phyloP scores from a whole-genome alignment of 2,329 filamentous ascomycete genomes.

The Didymella glomerata region DNA sequence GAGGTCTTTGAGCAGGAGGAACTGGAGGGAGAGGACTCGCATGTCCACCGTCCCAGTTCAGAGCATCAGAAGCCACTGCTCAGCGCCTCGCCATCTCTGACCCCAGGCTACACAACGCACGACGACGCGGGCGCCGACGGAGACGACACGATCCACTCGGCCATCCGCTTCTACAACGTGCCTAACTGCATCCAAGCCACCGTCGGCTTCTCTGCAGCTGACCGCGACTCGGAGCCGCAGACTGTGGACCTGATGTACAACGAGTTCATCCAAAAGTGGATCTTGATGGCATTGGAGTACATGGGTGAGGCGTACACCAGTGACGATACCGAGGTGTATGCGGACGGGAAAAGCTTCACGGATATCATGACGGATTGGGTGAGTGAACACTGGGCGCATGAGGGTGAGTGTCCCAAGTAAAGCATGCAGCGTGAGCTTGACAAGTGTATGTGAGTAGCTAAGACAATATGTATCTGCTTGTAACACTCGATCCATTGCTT shows the following conservation, averaged over 20 bases:
- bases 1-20: no score
- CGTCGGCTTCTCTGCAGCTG: constrained; percentile 65
- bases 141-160: constrained; percentile 85
- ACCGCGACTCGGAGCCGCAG: constrained; percentile 62
- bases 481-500: no score
- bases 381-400: constrained; percentile 60
- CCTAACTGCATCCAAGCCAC: constrained; percentile 84
- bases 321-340: constrained; percentile 62
- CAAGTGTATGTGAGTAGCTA: background rate
- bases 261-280: constrained; percentile 86
- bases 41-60: no score
- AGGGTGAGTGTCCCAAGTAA: constrained; percentile 31
- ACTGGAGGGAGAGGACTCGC: background rate
- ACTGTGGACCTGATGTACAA: constrained; percentile 89
- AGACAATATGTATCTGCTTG: background rate
- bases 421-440: background rate
- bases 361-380: constrained; percentile 69
- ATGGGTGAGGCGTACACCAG: constrained; percentile 60
- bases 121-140: constrained; percentile 86
- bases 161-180: constrained; percentile 76
- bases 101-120: constrained; percentile 87
- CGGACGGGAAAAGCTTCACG: constrained; percentile 64
- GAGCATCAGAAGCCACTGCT: constrained; percentile 23
- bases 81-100: constrained; percentile 48
- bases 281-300: constrained; percentile 76